phyloP scores from a whole-genome alignment of 2,329 filamentous ascomycete species.

The Botrytis pseudocinerea region DNA sequence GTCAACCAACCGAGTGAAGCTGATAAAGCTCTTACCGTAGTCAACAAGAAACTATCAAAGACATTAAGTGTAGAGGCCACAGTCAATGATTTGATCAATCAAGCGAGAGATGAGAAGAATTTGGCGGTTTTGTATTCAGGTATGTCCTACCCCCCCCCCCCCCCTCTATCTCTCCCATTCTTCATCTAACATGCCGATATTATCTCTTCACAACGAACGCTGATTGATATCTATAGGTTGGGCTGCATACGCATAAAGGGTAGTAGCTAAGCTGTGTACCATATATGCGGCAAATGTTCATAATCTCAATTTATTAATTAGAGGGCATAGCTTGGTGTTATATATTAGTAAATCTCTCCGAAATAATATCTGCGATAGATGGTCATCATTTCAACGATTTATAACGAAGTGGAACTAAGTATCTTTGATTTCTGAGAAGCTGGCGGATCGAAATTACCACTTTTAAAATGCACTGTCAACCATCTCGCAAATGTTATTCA shows the following conservation, averaged over 20 bases:
- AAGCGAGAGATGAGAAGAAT: constrained; percentile 90
- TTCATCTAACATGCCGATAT: neutral
- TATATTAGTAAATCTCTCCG: neutral
- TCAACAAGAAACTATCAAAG: constrained; percentile 94
- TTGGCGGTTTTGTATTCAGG: constrained; percentile 82
- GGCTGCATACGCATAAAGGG: constrained; percentile 50
- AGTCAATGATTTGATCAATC: constrained; percentile 95
- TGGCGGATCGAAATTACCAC: neutral
- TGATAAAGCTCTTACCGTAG: constrained; percentile 85
- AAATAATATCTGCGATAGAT: neutral
- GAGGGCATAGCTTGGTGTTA: neutral
- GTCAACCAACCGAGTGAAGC: constrained; percentile 72
- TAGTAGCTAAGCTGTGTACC: neutral
- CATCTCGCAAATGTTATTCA: neutral
- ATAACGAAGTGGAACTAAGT: neutral
- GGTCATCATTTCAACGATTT: neutral
- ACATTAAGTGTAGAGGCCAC: constrained; percentile 91
- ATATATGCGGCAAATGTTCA: neutral
- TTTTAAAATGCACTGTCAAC: neutral
- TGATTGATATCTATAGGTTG: constrained; percentile 44
- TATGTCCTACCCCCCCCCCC: constrained; percentile 24
- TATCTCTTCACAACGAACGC: neutral
- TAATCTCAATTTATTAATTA: neutral
- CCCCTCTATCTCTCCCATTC: neutral
- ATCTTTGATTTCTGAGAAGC: neutral